Conservation (phyloP, 805 yeast species). For the Metahyphopichia silvanorum region DNA sequence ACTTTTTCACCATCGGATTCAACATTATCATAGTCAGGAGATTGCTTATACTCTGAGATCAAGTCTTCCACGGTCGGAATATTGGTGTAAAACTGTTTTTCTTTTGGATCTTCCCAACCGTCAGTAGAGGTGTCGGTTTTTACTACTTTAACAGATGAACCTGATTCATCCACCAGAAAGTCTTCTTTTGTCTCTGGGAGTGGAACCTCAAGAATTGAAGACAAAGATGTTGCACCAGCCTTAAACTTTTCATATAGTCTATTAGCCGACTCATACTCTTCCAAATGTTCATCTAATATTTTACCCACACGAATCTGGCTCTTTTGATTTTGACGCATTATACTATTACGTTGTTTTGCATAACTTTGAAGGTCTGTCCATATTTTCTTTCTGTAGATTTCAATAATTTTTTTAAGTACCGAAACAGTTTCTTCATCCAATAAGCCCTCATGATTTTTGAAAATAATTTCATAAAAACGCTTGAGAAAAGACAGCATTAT, state of each 20-base stretch:
- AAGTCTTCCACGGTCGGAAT: constrained; percentile 38
- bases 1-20: constrained; percentile 36
- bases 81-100: constrained; percentile 59
- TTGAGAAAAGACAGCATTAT: constrained; percentile 50
- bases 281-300: constrained; percentile 41
- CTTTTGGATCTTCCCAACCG: constrained; percentile 65
- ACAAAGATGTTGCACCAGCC: constrained; percentile 39
- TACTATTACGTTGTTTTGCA: constrained; percentile 31
- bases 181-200: constrained; percentile 12
- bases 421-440: constrained; percentile 22
- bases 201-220: constrained; percentile 32
- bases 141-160: constrained; percentile 19
- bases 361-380: constrained; percentile 31
- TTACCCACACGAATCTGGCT: constrained; percentile 69
- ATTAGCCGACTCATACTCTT: constrained; percentile 25
- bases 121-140: constrained; percentile 18
- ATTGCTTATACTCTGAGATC: constrained; percentile 8
- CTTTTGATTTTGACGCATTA: constrained; percentile 42
- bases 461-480: constrained; percentile 35
- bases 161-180: constrained; percentile 6
- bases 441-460: constrained; percentile 18
- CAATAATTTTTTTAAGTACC: constrained; percentile 34
- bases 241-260: constrained; percentile 46
- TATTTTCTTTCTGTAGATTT: constrained; percentile 41
- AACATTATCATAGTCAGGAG: constrained; percentile 3